A percentile compares a stretch with the other conserved stretches of the same genome.
Evolutionary conservation across 2,329 filamentous ascomycete genomes (phyloP).

Genomic region (Fusarium pseudograminearum): DNA sequence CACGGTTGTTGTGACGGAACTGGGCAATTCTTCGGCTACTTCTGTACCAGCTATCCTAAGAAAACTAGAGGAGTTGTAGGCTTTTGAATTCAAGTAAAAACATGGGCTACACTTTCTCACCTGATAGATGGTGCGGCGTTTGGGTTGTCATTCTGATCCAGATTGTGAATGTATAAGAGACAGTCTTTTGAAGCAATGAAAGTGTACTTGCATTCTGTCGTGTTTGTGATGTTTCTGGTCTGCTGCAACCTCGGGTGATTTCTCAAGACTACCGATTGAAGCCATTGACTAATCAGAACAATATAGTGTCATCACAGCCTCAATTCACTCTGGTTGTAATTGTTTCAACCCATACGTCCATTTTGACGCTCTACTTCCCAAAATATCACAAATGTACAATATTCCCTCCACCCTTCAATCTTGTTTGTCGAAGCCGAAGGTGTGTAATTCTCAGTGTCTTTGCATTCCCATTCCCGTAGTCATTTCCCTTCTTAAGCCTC

Average conservation of each 20-base stretch:
- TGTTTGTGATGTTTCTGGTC: background rate
- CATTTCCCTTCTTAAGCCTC: constrained; percentile 42
- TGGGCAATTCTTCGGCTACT: constrained; percentile 86
- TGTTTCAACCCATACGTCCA: constrained; percentile 43
- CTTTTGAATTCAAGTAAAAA: constrained; percentile 28
- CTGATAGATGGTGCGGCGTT: constrained; percentile 37
- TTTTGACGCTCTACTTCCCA: constrained; percentile 45
- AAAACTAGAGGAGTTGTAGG: constrained; percentile 68
- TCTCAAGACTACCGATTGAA: background rate
- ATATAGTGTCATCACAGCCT: constrained; percentile 22
- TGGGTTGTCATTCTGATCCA: constrained; percentile 7
- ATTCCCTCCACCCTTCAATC: constrained; percentile 18
- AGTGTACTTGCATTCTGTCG: constrained; percentile 11
- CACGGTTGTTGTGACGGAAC: constrained; percentile 89
- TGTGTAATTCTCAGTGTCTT: constrained; percentile 27
- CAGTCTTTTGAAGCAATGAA: constrained; percentile 21
- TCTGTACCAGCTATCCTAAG: constrained; percentile 77
- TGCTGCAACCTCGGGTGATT: background rate
- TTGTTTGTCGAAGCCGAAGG: constrained; percentile 11
- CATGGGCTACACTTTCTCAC: constrained; percentile 21
- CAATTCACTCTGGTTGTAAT: constrained; percentile 20
- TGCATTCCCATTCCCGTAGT: constrained; percentile 10
- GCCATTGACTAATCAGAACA: background rate
- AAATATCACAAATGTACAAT: constrained; percentile 46
- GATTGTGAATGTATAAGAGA: constrained; percentile 23